Base-by-base conservation (phyloP, 352 stramenopile genomes). In the Saprolegnia diclina region DNA sequence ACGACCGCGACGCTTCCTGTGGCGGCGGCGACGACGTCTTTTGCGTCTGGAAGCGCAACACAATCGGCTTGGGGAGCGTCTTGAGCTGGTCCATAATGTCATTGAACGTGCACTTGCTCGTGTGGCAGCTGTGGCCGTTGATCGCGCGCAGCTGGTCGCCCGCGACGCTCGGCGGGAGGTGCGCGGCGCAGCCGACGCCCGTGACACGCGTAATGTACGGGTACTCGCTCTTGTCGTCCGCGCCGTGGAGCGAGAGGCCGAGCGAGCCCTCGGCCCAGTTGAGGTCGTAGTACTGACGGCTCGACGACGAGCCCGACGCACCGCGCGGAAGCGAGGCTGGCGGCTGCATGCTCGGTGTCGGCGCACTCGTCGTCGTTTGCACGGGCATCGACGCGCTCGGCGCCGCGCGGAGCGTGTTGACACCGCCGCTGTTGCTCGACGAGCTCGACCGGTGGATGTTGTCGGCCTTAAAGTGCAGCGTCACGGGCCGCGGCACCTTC, bases 11-110 rank as follows among this genome's bases (percentile, higher is more conserved):
- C 72, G 46, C 77, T 76, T 52, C 82, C 79, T 19, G 81, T 75
- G n/a, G n/a, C n/a, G n/a, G n/a, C n/a, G n/a, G n/a, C n/a, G n/a
- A n/a, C n/a, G n/a, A n/a, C n/a, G n/a, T n/a, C 65, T 94, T 67
- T 22, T 62, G 52, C 22, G 52, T 16, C 7, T 14, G 83, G 71
- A 95, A 95, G 72, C 90, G 91, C 35, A 95, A 65, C 42, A 83
- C 90, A 56, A 95, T 71, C 7, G 87, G 87, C 72, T 95, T 95
- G 44, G 88, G 85, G 82, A 95, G 91, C 32, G 83, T 79, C 74
- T 93, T 93, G 56, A 95, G 81, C 76, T 92, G 82, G 32, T 77
- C 77, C 87, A 95, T 95, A 26, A 93, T 84, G 73, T 93, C 87
- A 54, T 95, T 86, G 59, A 95, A 95, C 5, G 83, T 81, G 75